Evolutionary conservation across 441 rosid genomes (phyloP), one percentile per base, ranked within the genome.

Genomic region (Hura crepitans): DNA sequence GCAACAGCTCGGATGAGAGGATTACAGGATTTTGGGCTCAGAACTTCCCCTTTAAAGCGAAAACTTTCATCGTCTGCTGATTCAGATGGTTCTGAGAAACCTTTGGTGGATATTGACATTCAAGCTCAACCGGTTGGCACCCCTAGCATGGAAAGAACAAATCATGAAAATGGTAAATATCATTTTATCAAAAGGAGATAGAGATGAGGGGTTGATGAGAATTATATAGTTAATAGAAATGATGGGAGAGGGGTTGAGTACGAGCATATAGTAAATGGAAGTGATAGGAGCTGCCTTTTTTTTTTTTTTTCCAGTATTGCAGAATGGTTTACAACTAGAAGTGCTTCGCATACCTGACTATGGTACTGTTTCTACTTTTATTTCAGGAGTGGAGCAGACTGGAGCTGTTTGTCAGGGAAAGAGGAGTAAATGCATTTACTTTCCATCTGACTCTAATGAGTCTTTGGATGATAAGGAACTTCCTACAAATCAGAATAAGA

Each of bases 1-100:
- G 86, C 64, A 75, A 79, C 69, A 56, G 92, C 90, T 39, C 83
- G 92, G 58, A 90, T 88, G 98, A 92, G 96, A 83, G 97, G 90
- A 37, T 82, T 89, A 84, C 91, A 83, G 74, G 98, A 95, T 79
- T 83, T 92, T 55, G 97, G 96, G 72, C 88, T 81, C 45, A 85
- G 79, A 81, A 82, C 88, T 57, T 33, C 86, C 50, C 61, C 83
- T 68, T 77, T 85, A 37, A 89, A 90, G 81, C 77, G 92, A 72
- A 92, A 81, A 84, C 65, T 64, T 75, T 62, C 81, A n/a, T 69
- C 76, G 54, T 74, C 87, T 65, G 77, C 70, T 81, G 84, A 81
- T 69, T 78, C 77, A 72, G 85, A 84, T 81, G 78, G 80, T 50
- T 74, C 80, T 62, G 65, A 70, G 55, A 83, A 83, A 82, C 82